Percentiles rank a stretch among this genome's conserved stretches.
Evolutionary conservation across 495 filamentous ascomycete genomes (phyloP).

Genomic region (Neurospora pannonica): DNA sequence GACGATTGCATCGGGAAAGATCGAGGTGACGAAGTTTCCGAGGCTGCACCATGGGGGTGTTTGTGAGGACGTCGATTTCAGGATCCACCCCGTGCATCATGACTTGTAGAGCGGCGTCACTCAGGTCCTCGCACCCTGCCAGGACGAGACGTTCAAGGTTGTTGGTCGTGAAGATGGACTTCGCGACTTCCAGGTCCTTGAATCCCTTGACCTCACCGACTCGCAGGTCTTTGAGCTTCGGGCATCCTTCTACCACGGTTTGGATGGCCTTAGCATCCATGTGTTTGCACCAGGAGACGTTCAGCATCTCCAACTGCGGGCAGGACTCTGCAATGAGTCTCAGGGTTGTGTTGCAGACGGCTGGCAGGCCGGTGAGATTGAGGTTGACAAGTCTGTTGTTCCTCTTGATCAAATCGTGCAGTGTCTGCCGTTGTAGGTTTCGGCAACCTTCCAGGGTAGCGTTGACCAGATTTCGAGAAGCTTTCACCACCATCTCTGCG

Average conservation of each 20-base stretch:
- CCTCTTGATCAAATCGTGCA: slow-evolving; percentile 70
- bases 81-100: slow-evolving; percentile 67
- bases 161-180: slow-evolving; percentile 68
- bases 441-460: slow-evolving; percentile 82
- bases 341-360: slow-evolving; percentile 76
- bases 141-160: slow-evolving; percentile 71
- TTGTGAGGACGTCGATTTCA: slow-evolving; percentile 68
- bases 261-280: slow-evolving; percentile 76
- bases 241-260: slow-evolving; percentile 62
- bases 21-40: slow-evolving; percentile 79
- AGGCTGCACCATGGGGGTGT: slow-evolving; percentile 64
- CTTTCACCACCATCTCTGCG: slow-evolving; percentile 62
- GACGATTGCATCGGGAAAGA: slow-evolving; percentile 61
- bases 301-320: slow-evolving; percentile 67
- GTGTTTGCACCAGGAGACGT: slow-evolving; percentile 85
- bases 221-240: slow-evolving; percentile 65
- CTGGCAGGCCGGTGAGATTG: slow-evolving; percentile 72
- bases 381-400: slow-evolving; percentile 72
- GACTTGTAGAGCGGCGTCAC: slow-evolving; percentile 57
- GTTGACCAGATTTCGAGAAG: slow-evolving; percentile 78
- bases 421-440: slow-evolving; percentile 62
- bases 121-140: slow-evolving; percentile 64
- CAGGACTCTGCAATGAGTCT: slow-evolving; percentile 81
- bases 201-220: slow-evolving; percentile 78
- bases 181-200: slow-evolving; percentile 56